A percentile compares a stretch with the other conserved stretches of the same genome.
Conservation (phyloP, 192 early-diverging fungal species). For the Glomus cerebriforme region DNA sequence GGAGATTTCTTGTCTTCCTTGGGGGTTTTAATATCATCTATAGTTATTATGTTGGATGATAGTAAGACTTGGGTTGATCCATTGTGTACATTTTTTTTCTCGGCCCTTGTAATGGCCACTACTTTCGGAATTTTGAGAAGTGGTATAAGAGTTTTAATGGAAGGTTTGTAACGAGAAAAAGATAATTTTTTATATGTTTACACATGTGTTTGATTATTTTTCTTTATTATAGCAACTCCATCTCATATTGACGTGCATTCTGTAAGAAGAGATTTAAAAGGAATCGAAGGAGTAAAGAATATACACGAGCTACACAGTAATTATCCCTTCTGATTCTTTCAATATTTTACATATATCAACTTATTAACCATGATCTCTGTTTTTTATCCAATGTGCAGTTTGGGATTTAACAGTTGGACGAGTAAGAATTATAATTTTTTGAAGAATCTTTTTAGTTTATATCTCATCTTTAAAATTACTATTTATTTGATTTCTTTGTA, state of each 20-base stretch:
- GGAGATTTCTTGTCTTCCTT: slow-evolving; percentile 80
- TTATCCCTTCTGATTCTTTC: neutral
- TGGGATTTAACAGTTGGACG: slow-evolving; percentile 27
- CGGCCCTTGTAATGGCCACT: slow-evolving; percentile 70
- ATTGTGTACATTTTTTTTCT: slow-evolving; percentile 81
- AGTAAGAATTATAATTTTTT: slow-evolving; percentile 6
- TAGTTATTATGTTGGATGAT: slow-evolving; percentile 64
- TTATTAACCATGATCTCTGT: neutral
- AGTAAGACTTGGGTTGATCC: slow-evolving; percentile 69
- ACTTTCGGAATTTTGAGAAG: slow-evolving; percentile 67
- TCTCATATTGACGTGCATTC: slow-evolving; percentile 17
- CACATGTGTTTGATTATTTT: neutral
- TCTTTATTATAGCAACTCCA: slow-evolving; percentile 15
- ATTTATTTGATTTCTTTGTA: neutral
- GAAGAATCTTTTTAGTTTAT: neutral
- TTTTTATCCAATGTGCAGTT: neutral
- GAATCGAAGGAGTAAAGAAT: slow-evolving; percentile 21
- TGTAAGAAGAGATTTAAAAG: slow-evolving; percentile 13
- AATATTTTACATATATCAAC: neutral
- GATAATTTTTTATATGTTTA: neutral
- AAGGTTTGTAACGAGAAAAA: slow-evolving; percentile 47
- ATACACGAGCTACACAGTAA: slow-evolving; percentile 29
- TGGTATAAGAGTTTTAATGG: slow-evolving; percentile 73
- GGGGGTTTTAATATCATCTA: slow-evolving; percentile 77
- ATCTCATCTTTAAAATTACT: neutral